Percentiles rank a stretch among this genome's conserved stretches.
These are phyloP conservation scores for Neophaeococcomyces aloes DNA, from an alignment of 2,329 filamentous ascomycete genomes.

Conservation along the genomic window DNA sequence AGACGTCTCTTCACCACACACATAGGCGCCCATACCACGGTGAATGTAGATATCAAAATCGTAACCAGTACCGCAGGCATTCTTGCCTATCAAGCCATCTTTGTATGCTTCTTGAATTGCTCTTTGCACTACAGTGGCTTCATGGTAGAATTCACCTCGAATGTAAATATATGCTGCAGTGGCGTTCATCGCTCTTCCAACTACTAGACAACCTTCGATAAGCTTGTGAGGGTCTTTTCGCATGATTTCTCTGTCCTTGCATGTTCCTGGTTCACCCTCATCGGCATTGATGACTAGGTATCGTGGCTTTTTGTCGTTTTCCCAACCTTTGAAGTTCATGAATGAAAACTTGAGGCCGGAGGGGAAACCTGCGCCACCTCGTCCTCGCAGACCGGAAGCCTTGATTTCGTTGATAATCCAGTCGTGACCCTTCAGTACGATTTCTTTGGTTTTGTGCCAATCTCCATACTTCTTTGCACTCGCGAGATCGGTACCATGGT, in stretches of 20 bases:
- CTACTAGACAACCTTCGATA: conserved; percentile 89
- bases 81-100: conserved; percentile 92
- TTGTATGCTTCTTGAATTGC: conserved; percentile 97
- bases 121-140: conserved; percentile 83
- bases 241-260: conserved; percentile 99
- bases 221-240: conserved; percentile 99
- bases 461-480: conserved; percentile 96
- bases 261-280: conserved; percentile 96
- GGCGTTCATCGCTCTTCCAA: conserved; percentile 96
- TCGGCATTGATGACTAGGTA: conserved; percentile 98
- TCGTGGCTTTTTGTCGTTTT: conserved; percentile 89
- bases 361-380: conserved; percentile 95
- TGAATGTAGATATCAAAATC: conserved; percentile 97
- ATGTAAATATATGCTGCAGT: conserved; percentile 99
- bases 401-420: conserved; percentile 99
- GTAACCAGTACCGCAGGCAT: conserved; percentile 91
- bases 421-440: conserved; percentile 90
- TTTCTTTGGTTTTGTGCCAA: conserved; percentile 99
- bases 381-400: conserved; percentile 84
- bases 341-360: conserved; percentile 99
- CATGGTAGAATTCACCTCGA: conserved; percentile 93
- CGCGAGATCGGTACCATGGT: conserved; percentile 82
- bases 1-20: conserved; percentile 96
- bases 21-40: conserved; percentile 93
- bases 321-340: conserved; percentile 99